Evolutionary conservation across 306 rosid species (phyloP), one percentile per base, ranked within the genome.

Genomic region (Malus asiatica): DNA sequence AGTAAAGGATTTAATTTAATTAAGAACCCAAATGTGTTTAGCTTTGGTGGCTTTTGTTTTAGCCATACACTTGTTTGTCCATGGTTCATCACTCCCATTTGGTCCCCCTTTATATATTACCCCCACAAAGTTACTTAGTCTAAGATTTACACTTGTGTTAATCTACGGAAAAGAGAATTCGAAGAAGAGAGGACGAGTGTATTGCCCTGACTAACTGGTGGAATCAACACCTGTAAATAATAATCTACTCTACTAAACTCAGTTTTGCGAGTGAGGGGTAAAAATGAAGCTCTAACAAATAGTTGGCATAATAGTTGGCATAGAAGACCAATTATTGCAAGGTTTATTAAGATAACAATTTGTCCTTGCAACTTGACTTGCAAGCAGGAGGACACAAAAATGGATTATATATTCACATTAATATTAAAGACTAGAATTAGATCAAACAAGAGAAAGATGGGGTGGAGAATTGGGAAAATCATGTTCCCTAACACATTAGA

Each of bases 21-120:
- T 65, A 58, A 74, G 77, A 55, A 60, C 72, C 46, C 57, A 33
- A 2, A 63, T 78, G 76, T 79, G 58, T 57, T 81, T 67, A 81
- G 89, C 81, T 79, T 76, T 55, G 68, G 76, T 72, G 92, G 90
- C 90, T 29, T 42, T 68, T 78, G 61, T 80, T 30, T 75, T 76
- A 20, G 70, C 94, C 94, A 82, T 61, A 83, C 88, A 82, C 77
- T 83, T 83, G 90, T 74, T n/a, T 65, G 77, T 68, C 15, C 70
- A 63, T 18, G 67, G 57, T 72, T 78, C 78, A 59, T 64, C 57
- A 22, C 65, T 74, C 79, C 18, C 30, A 66, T 73, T n/a, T n/a
- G 40, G 81, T 70, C 35, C 76, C 82, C 78, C 59, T 7, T 20
- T 42, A 38, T 32, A 40, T 64, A 30, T 45, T 32, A 63, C 29